Evolutionary conservation across 2,329 filamentous ascomycete genomes (phyloP).

Genomic region (Aspergillus cejpii): DNA sequence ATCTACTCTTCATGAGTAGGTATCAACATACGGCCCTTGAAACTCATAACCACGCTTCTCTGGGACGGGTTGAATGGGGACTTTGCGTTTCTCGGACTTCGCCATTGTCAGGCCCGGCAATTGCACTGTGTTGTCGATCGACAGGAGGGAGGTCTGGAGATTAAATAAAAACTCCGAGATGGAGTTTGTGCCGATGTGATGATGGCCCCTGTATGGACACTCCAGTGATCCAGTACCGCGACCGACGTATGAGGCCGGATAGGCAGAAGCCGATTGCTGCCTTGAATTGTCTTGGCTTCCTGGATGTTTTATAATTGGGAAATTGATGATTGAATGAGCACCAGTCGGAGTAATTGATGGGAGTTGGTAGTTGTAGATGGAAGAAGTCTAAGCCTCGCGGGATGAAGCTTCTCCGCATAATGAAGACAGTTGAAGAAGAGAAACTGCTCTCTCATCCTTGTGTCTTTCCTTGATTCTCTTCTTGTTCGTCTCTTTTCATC

Average conservation of each 20-base stretch:
- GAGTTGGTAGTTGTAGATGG: too few species aligned
- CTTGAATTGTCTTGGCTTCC: neutral
- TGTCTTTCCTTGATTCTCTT: constrained; percentile 1
- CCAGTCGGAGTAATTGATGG: too few species aligned
- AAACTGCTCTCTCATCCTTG: constrained; percentile 8
- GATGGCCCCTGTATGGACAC: too few species aligned
- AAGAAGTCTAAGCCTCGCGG: neutral
- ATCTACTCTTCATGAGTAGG: neutral
- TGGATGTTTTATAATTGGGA: too few species aligned
- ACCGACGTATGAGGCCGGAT: constrained; percentile 9
- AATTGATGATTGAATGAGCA: too few species aligned
- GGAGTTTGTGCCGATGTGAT: too few species aligned
- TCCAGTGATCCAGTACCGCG: neutral
- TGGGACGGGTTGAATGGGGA: constrained; percentile 32
- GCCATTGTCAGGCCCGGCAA: constrained; percentile 20
- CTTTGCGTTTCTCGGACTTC: constrained; percentile 24
- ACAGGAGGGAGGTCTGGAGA: neutral
- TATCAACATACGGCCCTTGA: constrained; percentile 40
- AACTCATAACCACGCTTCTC: constrained; percentile 45
- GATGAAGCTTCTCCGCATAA: neutral
- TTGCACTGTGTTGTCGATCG: neutral
- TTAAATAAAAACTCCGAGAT: neutral
- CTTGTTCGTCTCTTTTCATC: constrained; percentile 1
- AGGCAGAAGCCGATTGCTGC: constrained; percentile 5
- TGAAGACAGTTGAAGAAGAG: neutral